Evolutionary conservation across 192 early-diverging fungal genomes (phyloP).

Genomic region (Coemansia brasiliensis): DNA sequence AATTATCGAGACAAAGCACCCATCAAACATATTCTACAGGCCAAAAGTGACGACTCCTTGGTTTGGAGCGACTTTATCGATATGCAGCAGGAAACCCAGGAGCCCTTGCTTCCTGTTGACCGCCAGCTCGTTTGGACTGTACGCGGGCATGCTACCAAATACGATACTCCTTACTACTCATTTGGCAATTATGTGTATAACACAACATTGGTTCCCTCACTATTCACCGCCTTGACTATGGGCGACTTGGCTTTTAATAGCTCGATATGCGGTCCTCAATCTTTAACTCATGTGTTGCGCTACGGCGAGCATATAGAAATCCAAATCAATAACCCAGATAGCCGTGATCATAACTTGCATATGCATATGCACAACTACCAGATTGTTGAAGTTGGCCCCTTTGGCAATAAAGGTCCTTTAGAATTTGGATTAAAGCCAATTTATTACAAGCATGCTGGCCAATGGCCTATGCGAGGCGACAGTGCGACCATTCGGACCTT

Average conservation of each 20-base stretch:
- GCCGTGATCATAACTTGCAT: slow-evolving; percentile 4
- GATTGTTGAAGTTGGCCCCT: slow-evolving; percentile 16
- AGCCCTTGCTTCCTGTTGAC: background rate
- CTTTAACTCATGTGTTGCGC: background rate
- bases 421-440: background rate
- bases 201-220: slow-evolving; percentile 1
- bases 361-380: slow-evolving; percentile 16
- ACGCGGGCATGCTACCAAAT: background rate
- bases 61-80: slow-evolving; percentile 3
- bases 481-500: background rate
- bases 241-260: background rate
- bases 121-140: background rate
- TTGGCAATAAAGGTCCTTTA: background rate
- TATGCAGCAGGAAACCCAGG: background rate
- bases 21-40: background rate
- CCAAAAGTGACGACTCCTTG: background rate
- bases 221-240: slow-evolving; percentile 5
- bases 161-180: background rate
- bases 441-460: slow-evolving; percentile 37
- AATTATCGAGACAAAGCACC: slow-evolving; percentile 13
- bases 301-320: slow-evolving; percentile 1
- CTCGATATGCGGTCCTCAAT: background rate
- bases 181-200: background rate
- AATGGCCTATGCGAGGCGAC: slow-evolving; percentile 56
- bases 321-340: background rate